Conservation (phyloP, 768 basidiomycete genomes). For the Suillus decipiens region DNA sequence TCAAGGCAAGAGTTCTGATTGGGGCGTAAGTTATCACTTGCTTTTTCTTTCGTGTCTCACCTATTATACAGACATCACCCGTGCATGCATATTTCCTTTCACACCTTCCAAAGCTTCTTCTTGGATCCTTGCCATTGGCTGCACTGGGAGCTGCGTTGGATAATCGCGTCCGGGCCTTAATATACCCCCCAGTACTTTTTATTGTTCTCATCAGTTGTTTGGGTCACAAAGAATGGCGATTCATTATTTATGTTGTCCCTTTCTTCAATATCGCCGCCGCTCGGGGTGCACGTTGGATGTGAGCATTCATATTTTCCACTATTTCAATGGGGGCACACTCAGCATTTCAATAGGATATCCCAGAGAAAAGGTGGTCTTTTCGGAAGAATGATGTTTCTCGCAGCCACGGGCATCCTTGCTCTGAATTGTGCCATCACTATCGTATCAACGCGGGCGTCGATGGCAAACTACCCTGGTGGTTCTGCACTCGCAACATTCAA, state of each 20-base stretch:
- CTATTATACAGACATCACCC: conserved; percentile 61
- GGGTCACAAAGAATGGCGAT: conserved; percentile 98
- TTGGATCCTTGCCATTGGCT: conserved; percentile 63
- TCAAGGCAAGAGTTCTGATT: conserved; percentile 83
- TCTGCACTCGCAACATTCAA: conserved; percentile 68
- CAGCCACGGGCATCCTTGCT: conserved; percentile 47
- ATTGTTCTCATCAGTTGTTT: conserved; percentile 69
- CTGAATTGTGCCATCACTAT: conserved; percentile 56
- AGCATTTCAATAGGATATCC: conserved; percentile 39
- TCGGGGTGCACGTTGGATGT: conserved; percentile 64
- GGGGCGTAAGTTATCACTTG: conserved; percentile 71
- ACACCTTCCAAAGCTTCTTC: conserved; percentile 77
- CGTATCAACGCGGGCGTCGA: conserved; percentile 58
- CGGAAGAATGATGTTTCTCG: conserved; percentile 47
- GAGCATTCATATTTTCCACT: conserved; percentile 28
- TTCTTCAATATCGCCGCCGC: conserved; percentile 80
- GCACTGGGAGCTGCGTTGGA: conserved; percentile 53
- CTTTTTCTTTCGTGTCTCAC: conserved; percentile 10
- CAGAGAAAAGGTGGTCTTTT: conserved; percentile 49
- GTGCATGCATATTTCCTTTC: conserved; percentile 62
- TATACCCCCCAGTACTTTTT: conserved; percentile 54
- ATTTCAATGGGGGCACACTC: conserved; percentile 4
- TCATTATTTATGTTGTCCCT: conserved; percentile 87
- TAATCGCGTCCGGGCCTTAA: conserved; percentile 47
- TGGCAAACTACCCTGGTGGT: conserved; percentile 89